Evolutionary conservation across 2,329 filamentous ascomycete genomes (phyloP).

Genomic region (Hypoxylon sp.): DNA sequence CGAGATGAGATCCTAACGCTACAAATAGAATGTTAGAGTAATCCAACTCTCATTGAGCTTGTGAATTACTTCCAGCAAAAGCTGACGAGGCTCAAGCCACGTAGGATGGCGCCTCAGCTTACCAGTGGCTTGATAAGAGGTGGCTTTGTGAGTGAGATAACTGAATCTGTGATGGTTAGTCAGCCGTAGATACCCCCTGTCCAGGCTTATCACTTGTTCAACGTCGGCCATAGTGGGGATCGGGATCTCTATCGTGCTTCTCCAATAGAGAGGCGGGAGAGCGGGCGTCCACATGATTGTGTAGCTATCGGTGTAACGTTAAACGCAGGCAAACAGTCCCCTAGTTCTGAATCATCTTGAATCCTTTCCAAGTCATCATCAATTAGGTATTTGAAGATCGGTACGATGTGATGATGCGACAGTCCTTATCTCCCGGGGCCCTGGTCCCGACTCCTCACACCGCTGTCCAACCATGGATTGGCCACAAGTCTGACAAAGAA

Average conservation of each 20-base stretch:
- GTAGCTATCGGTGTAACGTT: constrained; percentile 29
- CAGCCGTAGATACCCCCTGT: constrained; percentile 7
- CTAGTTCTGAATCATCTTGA: neutral
- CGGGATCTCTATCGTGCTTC: neutral
- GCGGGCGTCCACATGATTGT: constrained; percentile 7
- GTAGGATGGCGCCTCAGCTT: neutral
- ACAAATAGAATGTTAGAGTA: neutral
- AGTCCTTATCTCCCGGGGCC: constrained; percentile 25
- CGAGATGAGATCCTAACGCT: neutral
- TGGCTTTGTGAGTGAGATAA: constrained; percentile 1
- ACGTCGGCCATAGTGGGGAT: neutral
- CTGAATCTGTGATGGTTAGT: neutral
- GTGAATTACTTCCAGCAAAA: neutral
- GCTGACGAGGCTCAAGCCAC: neutral
- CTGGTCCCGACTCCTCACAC: constrained; percentile 16
- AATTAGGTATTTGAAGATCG: constrained; percentile 11
- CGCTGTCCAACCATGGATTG: constrained; percentile 11
- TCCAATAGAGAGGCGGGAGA: neutral
- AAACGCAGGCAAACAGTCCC: neutral
- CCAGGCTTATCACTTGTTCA: constrained; percentile 13
- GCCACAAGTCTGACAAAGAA: constrained; percentile 12
- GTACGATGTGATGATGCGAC: constrained; percentile 7
- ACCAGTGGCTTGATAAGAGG: constrained; percentile 6
- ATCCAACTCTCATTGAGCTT: neutral
- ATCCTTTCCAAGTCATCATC: constrained; percentile 11